Evolutionary conservation across 2,329 filamentous ascomycete species (phyloP).

Genomic region (Cercospora sp.): DNA sequence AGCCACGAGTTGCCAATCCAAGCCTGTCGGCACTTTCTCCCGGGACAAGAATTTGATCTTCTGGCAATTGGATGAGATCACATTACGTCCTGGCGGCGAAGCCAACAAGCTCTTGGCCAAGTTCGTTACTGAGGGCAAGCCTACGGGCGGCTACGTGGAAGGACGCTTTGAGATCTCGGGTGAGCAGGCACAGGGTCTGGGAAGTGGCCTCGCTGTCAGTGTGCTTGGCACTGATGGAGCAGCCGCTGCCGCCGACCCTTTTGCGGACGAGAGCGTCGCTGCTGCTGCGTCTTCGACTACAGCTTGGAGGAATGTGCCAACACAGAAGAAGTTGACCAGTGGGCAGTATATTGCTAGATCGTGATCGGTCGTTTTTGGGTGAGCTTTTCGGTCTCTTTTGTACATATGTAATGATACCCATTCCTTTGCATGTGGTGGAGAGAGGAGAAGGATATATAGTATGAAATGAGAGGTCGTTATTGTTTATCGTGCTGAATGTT

Average conservation of each 20-base stretch:
- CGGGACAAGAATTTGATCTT: constrained; percentile 76
- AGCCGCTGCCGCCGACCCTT: constrained; percentile 62
- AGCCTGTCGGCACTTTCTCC: constrained; percentile 75
- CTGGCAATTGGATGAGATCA: constrained; percentile 78
- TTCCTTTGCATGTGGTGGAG: constrained; percentile 6
- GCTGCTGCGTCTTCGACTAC: constrained; percentile 34
- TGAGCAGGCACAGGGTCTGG: constrained; percentile 50
- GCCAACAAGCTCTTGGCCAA: constrained; percentile 79
- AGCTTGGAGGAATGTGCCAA: constrained; percentile 67
- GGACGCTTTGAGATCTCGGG: constrained; percentile 73
- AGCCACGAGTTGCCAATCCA: constrained; percentile 70
- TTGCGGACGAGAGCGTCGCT: constrained; percentile 61
- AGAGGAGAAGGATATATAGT: background rate
- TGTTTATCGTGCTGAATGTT: background rate
- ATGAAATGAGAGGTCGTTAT: background rate
- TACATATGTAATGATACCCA: constrained; percentile 25
- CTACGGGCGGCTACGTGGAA: constrained; percentile 75
- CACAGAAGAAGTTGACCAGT: constrained; percentile 66
- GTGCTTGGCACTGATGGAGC: constrained; percentile 49
- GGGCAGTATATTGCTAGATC: constrained; percentile 62
- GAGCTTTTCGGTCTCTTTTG: constrained; percentile 4
- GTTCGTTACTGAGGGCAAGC: constrained; percentile 70
- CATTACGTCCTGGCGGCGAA: constrained; percentile 56
- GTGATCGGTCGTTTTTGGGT: constrained; percentile 3
- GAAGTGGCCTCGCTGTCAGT: constrained; percentile 64